Conservation (phyloP, 2,329 filamentous ascomycete species). For the Triangularia setosa region DNA sequence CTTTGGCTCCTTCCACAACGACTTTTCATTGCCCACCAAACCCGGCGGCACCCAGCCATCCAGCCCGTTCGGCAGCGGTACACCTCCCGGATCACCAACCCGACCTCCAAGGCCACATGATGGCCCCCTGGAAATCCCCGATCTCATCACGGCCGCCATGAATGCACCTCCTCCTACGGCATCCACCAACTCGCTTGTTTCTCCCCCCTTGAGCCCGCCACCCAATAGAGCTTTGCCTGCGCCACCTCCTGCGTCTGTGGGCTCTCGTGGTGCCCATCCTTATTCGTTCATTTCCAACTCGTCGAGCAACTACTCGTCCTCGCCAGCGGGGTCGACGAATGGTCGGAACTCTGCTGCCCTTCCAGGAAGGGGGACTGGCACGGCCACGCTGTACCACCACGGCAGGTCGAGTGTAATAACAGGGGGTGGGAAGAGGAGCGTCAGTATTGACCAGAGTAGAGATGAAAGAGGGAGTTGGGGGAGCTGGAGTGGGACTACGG, state of each 20-base stretch:
- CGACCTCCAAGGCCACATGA: constrained; percentile 37
- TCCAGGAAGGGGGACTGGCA: background rate
- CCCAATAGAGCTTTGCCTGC: constrained; percentile 40
- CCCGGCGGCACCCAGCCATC: background rate
- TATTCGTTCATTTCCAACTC: background rate
- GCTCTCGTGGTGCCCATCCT: background rate
- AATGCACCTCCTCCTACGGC: background rate
- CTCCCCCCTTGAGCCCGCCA: constrained; percentile 38
- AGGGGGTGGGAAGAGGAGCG: background rate
- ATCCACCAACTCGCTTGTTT: background rate
- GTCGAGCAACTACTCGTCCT: background rate
- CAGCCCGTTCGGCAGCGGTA: constrained; percentile 1
- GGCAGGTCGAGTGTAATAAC: background rate
- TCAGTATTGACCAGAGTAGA: too few relatives aligned
- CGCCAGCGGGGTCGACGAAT: background rate
- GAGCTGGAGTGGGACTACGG: constrained; percentile 14
- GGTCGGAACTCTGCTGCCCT: background rate
- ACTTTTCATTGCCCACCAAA: constrained; percentile 15
- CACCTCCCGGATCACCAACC: constrained; percentile 31
- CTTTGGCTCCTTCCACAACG: constrained; percentile 27
- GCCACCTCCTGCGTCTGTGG: background rate
- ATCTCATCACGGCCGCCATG: constrained; percentile 28
- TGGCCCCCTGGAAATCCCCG: constrained; percentile 35
- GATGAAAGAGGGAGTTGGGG: constrained; percentile 18
- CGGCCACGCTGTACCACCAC: background rate